Evolutionary conservation across 202 grass and related monocot genomes (phyloP).

Genomic region (Zoysia matrella): DNA sequence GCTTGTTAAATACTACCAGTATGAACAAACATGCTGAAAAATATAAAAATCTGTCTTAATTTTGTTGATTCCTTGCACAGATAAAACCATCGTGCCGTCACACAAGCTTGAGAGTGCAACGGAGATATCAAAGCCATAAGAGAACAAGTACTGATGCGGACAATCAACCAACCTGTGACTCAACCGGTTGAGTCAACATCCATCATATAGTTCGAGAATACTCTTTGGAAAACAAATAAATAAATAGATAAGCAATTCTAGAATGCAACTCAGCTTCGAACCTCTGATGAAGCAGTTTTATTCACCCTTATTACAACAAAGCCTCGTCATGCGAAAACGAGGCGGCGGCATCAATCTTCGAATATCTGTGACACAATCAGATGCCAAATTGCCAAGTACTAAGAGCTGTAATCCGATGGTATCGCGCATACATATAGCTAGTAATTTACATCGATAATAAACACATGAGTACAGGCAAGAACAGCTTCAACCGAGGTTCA

Average conservation of each 20-base stretch:
- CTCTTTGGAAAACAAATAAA: background rate
- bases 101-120: background rate
- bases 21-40: background rate
- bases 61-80: background rate
- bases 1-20: background rate
- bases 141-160: conserved; percentile 3
- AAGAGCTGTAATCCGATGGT: background rate
- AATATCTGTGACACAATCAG: background rate
- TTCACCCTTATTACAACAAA: background rate
- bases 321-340: background rate
- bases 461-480: background rate
- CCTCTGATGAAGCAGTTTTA: background rate
- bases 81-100: background rate
- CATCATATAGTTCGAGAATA: background rate
- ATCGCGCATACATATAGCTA: background rate
- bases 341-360: background rate
- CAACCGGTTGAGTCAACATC: background rate
- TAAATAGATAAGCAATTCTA: background rate
- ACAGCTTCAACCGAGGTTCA: background rate
- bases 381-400: too few species aligned
- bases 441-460: background rate
- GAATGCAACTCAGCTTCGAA: background rate
- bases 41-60: too few species aligned
- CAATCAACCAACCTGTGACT: background rate
- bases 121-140: background rate